phyloP scores from a whole-genome alignment of 352 stramenopile genomes.

The Globisporangium radiosum region DNA sequence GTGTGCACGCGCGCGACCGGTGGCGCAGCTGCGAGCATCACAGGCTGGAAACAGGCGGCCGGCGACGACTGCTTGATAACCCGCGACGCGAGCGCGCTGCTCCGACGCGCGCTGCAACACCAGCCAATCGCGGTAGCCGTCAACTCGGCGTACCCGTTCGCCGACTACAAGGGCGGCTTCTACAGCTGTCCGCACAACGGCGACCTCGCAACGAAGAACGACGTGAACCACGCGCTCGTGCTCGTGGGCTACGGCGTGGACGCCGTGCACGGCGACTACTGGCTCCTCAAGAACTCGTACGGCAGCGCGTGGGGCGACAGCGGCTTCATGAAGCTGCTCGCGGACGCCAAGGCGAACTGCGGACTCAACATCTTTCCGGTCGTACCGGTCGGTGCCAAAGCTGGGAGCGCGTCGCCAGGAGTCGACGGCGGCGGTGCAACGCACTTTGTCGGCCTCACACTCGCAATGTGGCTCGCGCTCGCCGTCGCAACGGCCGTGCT shows the following conservation, averaged over 20 bases:
- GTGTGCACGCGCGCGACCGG: too few species aligned
- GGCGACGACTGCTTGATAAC: constrained; percentile 42
- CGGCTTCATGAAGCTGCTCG: constrained; percentile 59
- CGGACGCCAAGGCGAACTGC: constrained; percentile 64
- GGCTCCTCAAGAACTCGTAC: constrained; percentile 82
- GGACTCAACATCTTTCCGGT: constrained; percentile 72
- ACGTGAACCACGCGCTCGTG: constrained; percentile 68
- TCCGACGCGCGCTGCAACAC: constrained; percentile 43
- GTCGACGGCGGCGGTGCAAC: constrained; percentile 52
- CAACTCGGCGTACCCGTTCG: constrained; percentile 59
- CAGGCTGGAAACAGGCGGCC: constrained; percentile 53
- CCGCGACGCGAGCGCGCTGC: constrained; percentile 40
- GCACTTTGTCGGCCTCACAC: constrained; percentile 28
- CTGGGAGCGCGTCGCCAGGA: constrained; percentile 17
- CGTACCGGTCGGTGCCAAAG: constrained; percentile 43
- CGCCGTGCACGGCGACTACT: constrained; percentile 47
- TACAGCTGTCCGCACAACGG: constrained; percentile 64
- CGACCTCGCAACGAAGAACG: constrained; percentile 39
- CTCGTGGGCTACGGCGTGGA: constrained; percentile 54
- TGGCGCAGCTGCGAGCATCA: constrained; percentile 32
- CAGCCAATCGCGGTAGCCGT: constrained; percentile 70
- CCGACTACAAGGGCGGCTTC: constrained; percentile 52
- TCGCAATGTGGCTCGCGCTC: constrained; percentile 28
- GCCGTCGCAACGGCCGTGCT: constrained; percentile 14
- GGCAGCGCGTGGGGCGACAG: constrained; percentile 49